phyloP scores from a whole-genome alignment of 176 grass and related monocot species.

The Oryza longistaminata region DNA sequence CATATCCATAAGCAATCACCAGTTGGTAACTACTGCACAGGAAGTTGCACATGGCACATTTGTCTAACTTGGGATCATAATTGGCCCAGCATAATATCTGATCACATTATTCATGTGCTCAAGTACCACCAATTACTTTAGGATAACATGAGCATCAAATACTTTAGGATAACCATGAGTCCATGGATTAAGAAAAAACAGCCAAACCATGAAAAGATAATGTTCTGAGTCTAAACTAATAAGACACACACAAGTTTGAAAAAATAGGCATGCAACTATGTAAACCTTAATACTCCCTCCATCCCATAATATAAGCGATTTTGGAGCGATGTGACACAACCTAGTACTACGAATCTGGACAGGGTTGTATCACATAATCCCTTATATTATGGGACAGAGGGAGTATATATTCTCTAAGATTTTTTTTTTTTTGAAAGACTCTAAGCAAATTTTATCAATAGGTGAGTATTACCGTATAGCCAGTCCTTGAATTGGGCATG shows the following conservation, averaged over 20 bases:
- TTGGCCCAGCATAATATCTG: too few relatives aligned
- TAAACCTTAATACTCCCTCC: not conserved
- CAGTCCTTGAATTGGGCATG: constrained; percentile 97
- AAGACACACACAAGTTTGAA: constrained; percentile 12
- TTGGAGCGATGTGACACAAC: too few relatives aligned
- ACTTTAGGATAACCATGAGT: not conserved
- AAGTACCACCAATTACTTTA: not conserved
- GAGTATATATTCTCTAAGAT: not conserved
- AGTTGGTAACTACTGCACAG: not conserved
- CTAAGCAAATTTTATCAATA: constrained; percentile 26
- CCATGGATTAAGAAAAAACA: constrained; percentile 6
- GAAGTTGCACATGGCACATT: not conserved
- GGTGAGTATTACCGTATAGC: constrained; percentile 76
- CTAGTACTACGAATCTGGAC: too few relatives aligned
- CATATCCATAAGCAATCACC: constrained; percentile 26
- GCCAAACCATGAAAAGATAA: not conserved
- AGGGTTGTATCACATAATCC: too few relatives aligned
- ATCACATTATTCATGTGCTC: not conserved
- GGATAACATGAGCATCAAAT: constrained; percentile 24
- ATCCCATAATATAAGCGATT: too few relatives aligned
- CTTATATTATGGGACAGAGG: too few relatives aligned
- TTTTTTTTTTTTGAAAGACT: too few relatives aligned
- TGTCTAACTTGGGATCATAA: too few relatives aligned
- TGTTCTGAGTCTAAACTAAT: not conserved
- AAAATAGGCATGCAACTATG: constrained; percentile 2